Conservation (phyloP, 257 asterid genomes). For the Solanum sparsipilum region DNA sequence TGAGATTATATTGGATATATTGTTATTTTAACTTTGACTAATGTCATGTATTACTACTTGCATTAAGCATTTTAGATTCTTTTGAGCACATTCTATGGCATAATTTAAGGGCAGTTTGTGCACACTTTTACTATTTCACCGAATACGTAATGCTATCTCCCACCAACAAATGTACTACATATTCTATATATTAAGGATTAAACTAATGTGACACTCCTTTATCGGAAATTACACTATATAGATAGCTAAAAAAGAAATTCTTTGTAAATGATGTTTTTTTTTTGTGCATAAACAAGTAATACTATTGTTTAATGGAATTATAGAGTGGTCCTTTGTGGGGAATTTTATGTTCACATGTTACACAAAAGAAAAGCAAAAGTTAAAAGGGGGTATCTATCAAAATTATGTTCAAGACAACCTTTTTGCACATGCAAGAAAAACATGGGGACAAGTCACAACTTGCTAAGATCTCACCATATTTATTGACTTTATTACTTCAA, state of each 20-base stretch:
- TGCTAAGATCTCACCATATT: background rate
- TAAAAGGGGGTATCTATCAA: background rate
- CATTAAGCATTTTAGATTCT: slow-evolving; percentile 17
- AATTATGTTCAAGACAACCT: background rate
- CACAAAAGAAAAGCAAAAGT: background rate
- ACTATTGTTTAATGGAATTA: background rate
- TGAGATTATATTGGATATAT: no score
- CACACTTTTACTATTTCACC: background rate
- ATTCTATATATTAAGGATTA: background rate
- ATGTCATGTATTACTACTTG: background rate
- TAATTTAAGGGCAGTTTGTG: background rate
- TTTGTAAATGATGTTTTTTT: background rate
- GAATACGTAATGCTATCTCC: background rate
- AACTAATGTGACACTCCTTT: background rate
- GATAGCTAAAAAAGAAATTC: background rate
- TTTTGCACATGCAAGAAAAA: background rate
- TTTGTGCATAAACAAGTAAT: background rate
- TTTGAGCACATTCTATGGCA: background rate
- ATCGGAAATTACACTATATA: background rate
- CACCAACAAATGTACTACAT: accelerated
- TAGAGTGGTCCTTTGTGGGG: background rate
- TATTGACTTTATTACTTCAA: background rate
- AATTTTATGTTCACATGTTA: background rate
- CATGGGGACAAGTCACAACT: background rate
- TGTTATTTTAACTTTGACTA: background rate